Percentiles rank a stretch among this genome's conserved stretches.
phyloP scores from a whole-genome alignment of 345 rosid species.

The Capsella bursapastoris region DNA sequence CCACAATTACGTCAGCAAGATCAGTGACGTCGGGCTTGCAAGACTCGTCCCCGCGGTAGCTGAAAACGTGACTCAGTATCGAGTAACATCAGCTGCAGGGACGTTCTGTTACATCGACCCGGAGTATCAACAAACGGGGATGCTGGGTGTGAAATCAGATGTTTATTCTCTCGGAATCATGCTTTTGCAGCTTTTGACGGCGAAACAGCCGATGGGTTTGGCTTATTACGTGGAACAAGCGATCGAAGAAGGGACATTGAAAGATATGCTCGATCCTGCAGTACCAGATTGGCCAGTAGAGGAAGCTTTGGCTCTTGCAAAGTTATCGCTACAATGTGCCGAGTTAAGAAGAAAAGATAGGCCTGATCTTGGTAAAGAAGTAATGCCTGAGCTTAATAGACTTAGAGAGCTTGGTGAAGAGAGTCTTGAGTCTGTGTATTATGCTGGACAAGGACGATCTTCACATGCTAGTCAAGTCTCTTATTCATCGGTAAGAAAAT shows the following conservation, averaged over 20 bases:
- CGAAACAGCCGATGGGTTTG: slow-evolving; percentile 86
- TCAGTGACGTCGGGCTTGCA: slow-evolving; percentile 87
- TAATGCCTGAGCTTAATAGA: slow-evolving; percentile 66
- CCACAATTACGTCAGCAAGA: slow-evolving; percentile 79
- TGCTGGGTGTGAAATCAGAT: slow-evolving; percentile 90
- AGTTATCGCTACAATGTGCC: slow-evolving; percentile 71
- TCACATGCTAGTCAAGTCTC: slow-evolving; percentile 46
- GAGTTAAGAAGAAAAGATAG: slow-evolving; percentile 91
- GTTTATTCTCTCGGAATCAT: slow-evolving; percentile 81
- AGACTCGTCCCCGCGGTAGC: slow-evolving; percentile 86
- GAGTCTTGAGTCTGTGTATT: slow-evolving; percentile 42
- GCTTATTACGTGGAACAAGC: slow-evolving; percentile 62
- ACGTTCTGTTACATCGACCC: slow-evolving; percentile 97
- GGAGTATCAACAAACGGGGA: slow-evolving; percentile 95
- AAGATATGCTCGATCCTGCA: slow-evolving; percentile 67
- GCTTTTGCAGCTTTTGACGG: slow-evolving; percentile 83
- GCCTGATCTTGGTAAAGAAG: slow-evolving; percentile 78
- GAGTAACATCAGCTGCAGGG: slow-evolving; percentile 84
- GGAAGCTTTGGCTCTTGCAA: slow-evolving; percentile 62
- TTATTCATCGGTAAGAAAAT: slow-evolving; percentile 48
- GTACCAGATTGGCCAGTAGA: slow-evolving; percentile 88
- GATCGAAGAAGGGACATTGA: slow-evolving; percentile 62
- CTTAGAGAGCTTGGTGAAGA: slow-evolving; percentile 72
- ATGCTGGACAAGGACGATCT: slow-evolving; percentile 38
- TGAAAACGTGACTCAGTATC: slow-evolving; percentile 75